Evolutionary conservation across 2,329 filamentous ascomycete species (phyloP).

Genomic region (Fonsecaea nubica): DNA sequence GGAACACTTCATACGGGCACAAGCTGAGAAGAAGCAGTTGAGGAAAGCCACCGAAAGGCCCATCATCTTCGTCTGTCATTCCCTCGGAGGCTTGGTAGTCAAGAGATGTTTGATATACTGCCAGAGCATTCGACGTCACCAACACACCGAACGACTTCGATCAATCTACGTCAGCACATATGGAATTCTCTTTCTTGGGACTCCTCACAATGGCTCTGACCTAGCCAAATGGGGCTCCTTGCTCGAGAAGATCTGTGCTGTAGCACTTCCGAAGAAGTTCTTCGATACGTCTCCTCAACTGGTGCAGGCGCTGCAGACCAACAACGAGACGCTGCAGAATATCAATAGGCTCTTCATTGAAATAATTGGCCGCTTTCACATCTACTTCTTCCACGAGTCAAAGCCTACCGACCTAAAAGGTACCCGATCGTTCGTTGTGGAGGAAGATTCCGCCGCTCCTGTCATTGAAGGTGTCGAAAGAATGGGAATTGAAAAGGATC

Average conservation of each 20-base stretch:
- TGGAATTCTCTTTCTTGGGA: conserved; percentile 77
- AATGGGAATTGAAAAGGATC: conserved; percentile 76
- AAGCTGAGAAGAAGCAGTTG: conserved; percentile 42
- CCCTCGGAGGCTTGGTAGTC: conserved; percentile 73
- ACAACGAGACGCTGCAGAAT: conserved; percentile 75
- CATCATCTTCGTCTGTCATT: conserved; percentile 79
- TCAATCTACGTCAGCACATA: conserved; percentile 77
- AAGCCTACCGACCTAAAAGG: conserved; percentile 73
- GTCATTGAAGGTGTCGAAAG: conserved; percentile 72
- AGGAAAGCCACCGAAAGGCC: conserved; percentile 63
- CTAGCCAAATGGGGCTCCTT: conserved; percentile 71
- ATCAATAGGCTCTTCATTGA: conserved; percentile 77
- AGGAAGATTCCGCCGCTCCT: conserved; percentile 72
- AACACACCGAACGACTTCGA: conserved; percentile 68
- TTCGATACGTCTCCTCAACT: conserved; percentile 72
- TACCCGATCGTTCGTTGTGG: conserved; percentile 69
- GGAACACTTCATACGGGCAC: background rate
- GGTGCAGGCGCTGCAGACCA: conserved; percentile 72
- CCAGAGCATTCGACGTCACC: conserved; percentile 62
- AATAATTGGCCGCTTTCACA: conserved; percentile 71
- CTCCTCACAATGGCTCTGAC: conserved; percentile 74
- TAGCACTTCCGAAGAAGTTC: conserved; percentile 68
- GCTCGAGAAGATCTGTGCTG: conserved; percentile 71
- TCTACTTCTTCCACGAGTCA: conserved; percentile 79
- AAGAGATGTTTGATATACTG: conserved; percentile 74